Evolutionary conservation across 305 asterid species (phyloP).

Genomic region (Solanum aculeatissimum): DNA sequence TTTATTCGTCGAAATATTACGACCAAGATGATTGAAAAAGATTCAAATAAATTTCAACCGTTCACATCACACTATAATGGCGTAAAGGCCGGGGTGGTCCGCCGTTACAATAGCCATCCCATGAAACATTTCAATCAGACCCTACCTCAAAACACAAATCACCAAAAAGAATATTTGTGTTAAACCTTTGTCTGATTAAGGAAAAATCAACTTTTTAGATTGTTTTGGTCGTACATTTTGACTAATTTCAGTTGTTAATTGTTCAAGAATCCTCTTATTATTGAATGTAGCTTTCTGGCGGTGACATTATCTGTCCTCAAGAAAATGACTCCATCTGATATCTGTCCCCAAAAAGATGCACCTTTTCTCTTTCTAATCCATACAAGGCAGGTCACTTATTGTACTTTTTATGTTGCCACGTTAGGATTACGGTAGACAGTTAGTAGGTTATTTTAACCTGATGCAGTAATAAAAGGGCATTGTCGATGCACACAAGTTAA

Average conservation of each 20-base stretch:
- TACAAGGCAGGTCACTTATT: background rate
- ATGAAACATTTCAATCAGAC: background rate
- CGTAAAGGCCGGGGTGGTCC: background rate
- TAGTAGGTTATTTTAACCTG: background rate
- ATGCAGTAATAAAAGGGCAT: background rate
- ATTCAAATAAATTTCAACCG: background rate
- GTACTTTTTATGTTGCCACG: background rate
- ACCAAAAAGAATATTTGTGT: background rate
- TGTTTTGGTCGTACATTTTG: background rate
- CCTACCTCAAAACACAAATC: background rate
- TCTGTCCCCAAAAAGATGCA: background rate
- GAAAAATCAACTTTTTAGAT: background rate
- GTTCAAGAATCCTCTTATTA: background rate
- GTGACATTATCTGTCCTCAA: background rate
- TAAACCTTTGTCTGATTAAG: background rate
- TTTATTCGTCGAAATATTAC: background rate
- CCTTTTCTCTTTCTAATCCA: background rate
- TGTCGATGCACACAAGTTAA: background rate
- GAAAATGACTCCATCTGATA: background rate
- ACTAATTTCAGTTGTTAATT: background rate
- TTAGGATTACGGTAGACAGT: background rate
- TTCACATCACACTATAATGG: background rate
- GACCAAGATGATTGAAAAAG: background rate
- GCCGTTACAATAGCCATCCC: background rate
- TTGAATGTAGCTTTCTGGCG: background rate